These are phyloP conservation scores for Xerocomellus intermedius DNA, from an alignment of 768 basidiomycete genomes.

Conservation along the genomic window DNA sequence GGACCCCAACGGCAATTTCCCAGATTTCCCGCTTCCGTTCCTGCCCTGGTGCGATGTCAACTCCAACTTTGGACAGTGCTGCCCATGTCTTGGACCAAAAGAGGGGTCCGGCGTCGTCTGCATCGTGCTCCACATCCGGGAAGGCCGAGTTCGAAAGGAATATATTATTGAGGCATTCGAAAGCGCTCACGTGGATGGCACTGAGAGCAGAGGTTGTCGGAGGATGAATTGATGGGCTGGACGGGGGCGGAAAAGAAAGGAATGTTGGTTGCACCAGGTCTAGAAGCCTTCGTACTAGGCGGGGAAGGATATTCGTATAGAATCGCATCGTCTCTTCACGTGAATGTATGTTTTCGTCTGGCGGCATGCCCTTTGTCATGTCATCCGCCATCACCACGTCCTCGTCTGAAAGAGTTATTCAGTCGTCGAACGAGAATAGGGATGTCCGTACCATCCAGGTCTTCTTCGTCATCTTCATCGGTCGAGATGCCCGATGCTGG, in stretches of 20 bases:
- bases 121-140: slow-evolving; percentile 39
- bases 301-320: slow-evolving; percentile 42
- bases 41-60: slow-evolving; percentile 58
- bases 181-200: slow-evolving; percentile 78
- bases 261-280: slow-evolving; percentile 69
- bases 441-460: slow-evolving; percentile 34
- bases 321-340: slow-evolving; percentile 31
- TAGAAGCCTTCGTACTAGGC: slow-evolving; percentile 68
- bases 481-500: slow-evolving; percentile 46
- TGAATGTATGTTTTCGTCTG: slow-evolving; percentile 19
- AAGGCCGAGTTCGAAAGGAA: slow-evolving; percentile 68
- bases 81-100: slow-evolving; percentile 71
- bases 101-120: slow-evolving; percentile 48
- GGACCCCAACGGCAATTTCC: slow-evolving; percentile 74
- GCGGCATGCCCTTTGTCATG: slow-evolving; percentile 22
- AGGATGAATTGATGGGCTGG: slow-evolving; percentile 71
- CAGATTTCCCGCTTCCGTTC: slow-evolving; percentile 74
- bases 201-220: slow-evolving; percentile 86
- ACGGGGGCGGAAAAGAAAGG: slow-evolving; percentile 78
- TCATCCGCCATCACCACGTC: slow-evolving; percentile 41
- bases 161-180: slow-evolving; percentile 90
- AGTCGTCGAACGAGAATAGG: slow-evolving; percentile 11
- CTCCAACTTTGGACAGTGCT: slow-evolving; percentile 58
- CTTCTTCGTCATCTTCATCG: slow-evolving; percentile 34
- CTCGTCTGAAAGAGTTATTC: slow-evolving; percentile 41